A percentile compares a stretch with the other conserved stretches of the same genome.
These are phyloP conservation scores for Auricularia cornea DNA, from an alignment of 768 basidiomycete species.

Conservation along the genomic window DNA sequence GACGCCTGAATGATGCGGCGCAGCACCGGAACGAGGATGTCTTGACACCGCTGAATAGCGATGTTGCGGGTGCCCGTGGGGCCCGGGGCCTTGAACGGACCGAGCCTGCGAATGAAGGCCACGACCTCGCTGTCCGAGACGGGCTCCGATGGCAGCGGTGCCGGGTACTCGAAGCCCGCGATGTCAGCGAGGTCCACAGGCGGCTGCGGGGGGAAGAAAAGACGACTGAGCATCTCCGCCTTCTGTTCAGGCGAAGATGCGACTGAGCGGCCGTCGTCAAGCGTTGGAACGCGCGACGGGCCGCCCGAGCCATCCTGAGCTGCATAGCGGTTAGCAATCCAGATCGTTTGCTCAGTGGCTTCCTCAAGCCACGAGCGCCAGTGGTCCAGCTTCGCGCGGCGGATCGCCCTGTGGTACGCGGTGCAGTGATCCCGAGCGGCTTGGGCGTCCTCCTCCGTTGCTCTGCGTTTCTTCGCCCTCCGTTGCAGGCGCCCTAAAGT, in stretches of 20 bases:
- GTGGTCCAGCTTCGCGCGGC: background rate
- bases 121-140: background rate
- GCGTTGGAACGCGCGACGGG: background rate
- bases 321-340: background rate
- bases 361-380: background rate
- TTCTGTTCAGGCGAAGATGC: background rate
- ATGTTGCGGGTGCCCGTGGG: slow-evolving; percentile 1
- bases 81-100: slow-evolving; percentile 17
- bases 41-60: background rate
- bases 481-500: background rate
- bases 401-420: background rate
- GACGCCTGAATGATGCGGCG: no score
- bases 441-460: background rate
- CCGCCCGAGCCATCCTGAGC: background rate
- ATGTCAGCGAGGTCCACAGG: slow-evolving; percentile 1
- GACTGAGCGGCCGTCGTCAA: background rate
- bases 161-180: background rate
- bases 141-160: background rate
- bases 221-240: background rate
- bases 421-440: background rate
- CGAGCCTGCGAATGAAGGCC: slow-evolving; percentile 6
- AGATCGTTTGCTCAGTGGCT: background rate
- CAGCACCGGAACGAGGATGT: no score
- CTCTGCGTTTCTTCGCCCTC: background rate
- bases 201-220: background rate